Evolutionary conservation across 2,329 filamentous ascomycete species (phyloP).

Genomic region (Mycocentrospora acerina): DNA sequence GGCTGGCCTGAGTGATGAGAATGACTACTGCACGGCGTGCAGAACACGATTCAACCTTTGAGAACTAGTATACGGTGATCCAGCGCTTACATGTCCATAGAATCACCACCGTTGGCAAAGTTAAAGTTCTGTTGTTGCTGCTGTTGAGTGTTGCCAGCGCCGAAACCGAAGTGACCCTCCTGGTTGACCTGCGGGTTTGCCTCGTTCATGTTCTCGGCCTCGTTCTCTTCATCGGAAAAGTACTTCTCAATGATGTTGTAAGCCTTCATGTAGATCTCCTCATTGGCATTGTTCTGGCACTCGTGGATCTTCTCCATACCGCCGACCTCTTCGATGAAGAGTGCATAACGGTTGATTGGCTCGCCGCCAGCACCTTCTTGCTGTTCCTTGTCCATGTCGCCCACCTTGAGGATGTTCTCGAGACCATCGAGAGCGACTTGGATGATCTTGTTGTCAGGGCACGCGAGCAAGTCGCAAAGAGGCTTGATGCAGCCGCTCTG

Average conservation of each 20-base stretch:
- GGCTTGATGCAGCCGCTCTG: conserved; percentile 95
- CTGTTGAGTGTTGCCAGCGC: conserved; percentile 57
- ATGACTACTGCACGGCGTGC: conserved; percentile 7
- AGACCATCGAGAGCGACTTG: conserved; percentile 96
- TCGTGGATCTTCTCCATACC: conserved; percentile 99
- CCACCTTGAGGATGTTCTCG: conserved; percentile 99
- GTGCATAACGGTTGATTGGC: conserved; percentile 88
- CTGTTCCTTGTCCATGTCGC: conserved; percentile 96
- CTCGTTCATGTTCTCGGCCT: conserved; percentile 73
- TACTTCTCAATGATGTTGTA: conserved; percentile 99
- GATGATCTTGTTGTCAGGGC: conserved; percentile 99
- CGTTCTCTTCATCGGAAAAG: conserved; percentile 97
- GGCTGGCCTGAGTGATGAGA: conserved; percentile 5
- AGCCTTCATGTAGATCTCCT: conserved; percentile 99
- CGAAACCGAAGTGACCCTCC: conserved; percentile 78
- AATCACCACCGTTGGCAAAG: conserved; percentile 78
- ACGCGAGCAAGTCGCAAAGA: conserved; percentile 88
- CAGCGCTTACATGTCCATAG: conserved; percentile 69
- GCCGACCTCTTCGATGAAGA: conserved; percentile 97
- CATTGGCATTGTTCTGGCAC: conserved; percentile 99
- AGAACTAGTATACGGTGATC: conserved; percentile 4
- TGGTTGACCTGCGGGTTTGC: conserved; percentile 71
- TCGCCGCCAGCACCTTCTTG: conserved; percentile 60
- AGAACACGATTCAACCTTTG: conserved; percentile 8
- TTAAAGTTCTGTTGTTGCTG: conserved; percentile 81